A percentile compares a stretch with the other conserved stretches of the same genome.
phyloP scores from a whole-genome alignment of 192 early-diverging fungal species.

The Umbelopsis ramanniana region DNA sequence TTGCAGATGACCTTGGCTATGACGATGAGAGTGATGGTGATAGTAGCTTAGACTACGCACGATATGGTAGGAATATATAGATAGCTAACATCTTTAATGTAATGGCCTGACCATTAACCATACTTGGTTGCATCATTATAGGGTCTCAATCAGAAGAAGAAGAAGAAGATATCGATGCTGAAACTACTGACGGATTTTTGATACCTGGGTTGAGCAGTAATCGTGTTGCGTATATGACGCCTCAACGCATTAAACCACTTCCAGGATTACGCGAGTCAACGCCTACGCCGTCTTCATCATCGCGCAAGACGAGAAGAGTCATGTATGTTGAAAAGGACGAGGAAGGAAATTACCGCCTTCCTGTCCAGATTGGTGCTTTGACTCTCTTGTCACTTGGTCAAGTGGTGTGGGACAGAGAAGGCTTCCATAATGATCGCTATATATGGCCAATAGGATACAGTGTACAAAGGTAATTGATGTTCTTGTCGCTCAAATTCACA shows the following conservation, averaged over 20 bases:
- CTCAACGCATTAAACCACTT: constrained; percentile 6
- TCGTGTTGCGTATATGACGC: constrained; percentile 16
- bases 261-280: background rate
- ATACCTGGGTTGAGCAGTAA: constrained; percentile 18
- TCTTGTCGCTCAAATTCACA: background rate
- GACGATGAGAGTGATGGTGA: constrained; percentile 17
- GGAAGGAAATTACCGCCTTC: constrained; percentile 73
- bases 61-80: background rate
- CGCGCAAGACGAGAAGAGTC: constrained; percentile 26
- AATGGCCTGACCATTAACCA: background rate
- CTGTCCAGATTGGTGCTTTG: constrained; percentile 78
- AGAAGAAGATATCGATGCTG: background rate
- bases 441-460: constrained; percentile 83
- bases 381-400: constrained; percentile 70
- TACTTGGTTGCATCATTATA: background rate
- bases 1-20: background rate
- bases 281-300: background rate
- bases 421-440: constrained; percentile 80
- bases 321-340: constrained; percentile 57
- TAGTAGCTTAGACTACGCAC: constrained; percentile 13
- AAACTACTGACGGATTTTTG: constrained; percentile 6
- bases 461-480: constrained; percentile 46
- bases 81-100: background rate
- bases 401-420: constrained; percentile 58
- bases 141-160: constrained; percentile 13